A percentile compares a stretch with the other conserved stretches of the same genome.
These are phyloP conservation scores for Sambucus nigra DNA, from an alignment of 129 eudicot species.

Conservation along the genomic window DNA sequence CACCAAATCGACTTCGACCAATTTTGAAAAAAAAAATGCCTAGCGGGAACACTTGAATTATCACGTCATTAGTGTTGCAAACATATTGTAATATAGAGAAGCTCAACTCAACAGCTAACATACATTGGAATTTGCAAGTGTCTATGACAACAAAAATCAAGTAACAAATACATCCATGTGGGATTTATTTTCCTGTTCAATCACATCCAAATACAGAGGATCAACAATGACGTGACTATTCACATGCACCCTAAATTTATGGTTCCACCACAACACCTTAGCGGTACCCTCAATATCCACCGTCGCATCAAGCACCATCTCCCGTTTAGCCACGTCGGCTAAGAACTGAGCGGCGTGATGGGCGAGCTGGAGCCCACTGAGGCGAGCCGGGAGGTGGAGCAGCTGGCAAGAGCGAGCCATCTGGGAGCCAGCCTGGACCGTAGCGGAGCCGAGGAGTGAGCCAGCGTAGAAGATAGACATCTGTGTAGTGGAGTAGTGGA, in stretches of 20 bases:
- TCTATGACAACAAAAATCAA: slow-evolving; percentile 5
- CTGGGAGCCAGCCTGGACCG: slow-evolving; percentile 78
- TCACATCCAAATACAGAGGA: slow-evolving; percentile 75
- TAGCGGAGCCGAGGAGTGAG: slow-evolving; percentile 72
- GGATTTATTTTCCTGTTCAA: slow-evolving; percentile 77
- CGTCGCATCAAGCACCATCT: slow-evolving; percentile 84
- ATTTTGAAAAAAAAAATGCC: too few relatives aligned
- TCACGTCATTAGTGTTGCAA: too few relatives aligned
- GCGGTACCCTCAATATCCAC: slow-evolving; percentile 77
- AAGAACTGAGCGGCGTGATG: slow-evolving; percentile 43
- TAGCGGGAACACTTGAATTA: too few relatives aligned
- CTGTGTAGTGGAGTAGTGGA: slow-evolving; percentile 66
- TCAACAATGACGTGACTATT: slow-evolving; percentile 80
- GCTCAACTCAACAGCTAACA: too few relatives aligned
- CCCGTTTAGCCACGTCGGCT: slow-evolving; percentile 62
- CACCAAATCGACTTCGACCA: too few relatives aligned
- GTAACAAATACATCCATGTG: slow-evolving; percentile 54
- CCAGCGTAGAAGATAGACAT: slow-evolving; percentile 80
- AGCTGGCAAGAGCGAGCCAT: slow-evolving; percentile 59
- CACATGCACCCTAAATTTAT: slow-evolving; percentile 85
- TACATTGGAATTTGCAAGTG: too few relatives aligned
- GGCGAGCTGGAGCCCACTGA: slow-evolving; percentile 77
- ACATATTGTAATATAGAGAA: too few relatives aligned
- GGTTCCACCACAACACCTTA: slow-evolving; percentile 82
- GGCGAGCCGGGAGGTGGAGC: slow-evolving; percentile 63